Base-by-base conservation (phyloP, 2,329 filamentous ascomycete genomes). In the Diaporthe nobilis region DNA sequence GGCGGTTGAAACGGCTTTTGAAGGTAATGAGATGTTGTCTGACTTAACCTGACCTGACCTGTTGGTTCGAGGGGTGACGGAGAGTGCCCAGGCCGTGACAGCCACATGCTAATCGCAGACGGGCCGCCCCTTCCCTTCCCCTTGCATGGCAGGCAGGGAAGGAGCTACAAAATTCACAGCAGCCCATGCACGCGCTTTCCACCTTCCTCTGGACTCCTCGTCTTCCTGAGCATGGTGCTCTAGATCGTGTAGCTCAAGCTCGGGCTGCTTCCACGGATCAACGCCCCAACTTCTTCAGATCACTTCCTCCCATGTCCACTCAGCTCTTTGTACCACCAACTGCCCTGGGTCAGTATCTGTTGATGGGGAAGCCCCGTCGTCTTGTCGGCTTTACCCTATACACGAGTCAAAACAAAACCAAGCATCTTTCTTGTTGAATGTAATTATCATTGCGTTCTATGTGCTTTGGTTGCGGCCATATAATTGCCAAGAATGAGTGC, bases 341-440 rank as follows among this genome's bases (percentile, higher is more conserved):
- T 47, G 25, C 20, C 42, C n/a, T 20, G 1, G 28, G 28, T 25
- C 25, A 28, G 25, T 25, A 5, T 1, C 17, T n/a, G 12, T 31
- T 31, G 20, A 34, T 49, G 20, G 61, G 61, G 15, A 31, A 49
- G 44, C 28, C 17, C 44, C 61, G 10, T 67, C 28, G 5, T 44
- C 12, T 4, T 17, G 42, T 47, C 61, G 42, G 28, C 20, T n/a
- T 55, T 4, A 22, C 20, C 15, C n/a, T 55, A 15, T 13, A 22
- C 65, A 55, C n/a, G 65, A 70, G 65, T 70, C 65, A 70, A 65
- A 70, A 42, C 49, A 28, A 42, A 13, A 55, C 49, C 31, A 70
- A 17, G 42, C 8, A 17, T 17, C 8, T 39, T 39, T 49, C 28
- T 1, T 13, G 2, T 53, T 53, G 65, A 17, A 25, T 28, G 15